Percentiles rank a stretch among this genome's conserved stretches.
Conservation (phyloP, 495 filamentous ascomycete species). For the Annulohypoxylon maeteangense region DNA sequence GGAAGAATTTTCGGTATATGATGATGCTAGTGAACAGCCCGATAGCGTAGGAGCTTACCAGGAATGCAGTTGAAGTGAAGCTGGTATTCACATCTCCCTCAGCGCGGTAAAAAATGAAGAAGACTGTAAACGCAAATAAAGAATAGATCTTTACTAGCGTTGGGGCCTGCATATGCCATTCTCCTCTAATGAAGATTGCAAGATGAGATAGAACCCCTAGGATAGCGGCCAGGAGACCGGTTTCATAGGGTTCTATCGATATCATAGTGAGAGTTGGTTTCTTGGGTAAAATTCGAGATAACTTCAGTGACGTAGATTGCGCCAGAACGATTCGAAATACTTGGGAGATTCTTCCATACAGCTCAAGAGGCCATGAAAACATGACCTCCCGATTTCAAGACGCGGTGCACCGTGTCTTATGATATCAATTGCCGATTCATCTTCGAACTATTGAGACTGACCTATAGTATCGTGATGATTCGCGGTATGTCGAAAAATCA, state of each 20-base stretch:
- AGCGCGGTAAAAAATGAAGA: not conserved
- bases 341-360: not conserved
- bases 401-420: not conserved
- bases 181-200: constrained; percentile 40
- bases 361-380: not conserved
- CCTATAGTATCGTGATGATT: not conserved
- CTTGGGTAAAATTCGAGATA: not conserved
- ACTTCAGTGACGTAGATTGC: not conserved
- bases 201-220: constrained; percentile 23
- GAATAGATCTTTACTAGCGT: constrained; percentile 17
- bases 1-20: constrained; percentile 58
- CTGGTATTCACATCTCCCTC: not conserved
- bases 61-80: constrained; percentile 1
- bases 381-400: not conserved
- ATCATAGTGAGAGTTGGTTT: not conserved
- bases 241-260: not conserved
- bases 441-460: not conserved
- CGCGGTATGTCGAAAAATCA: not conserved
- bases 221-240: not conserved
- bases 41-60: constrained; percentile 34
- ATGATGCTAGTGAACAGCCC: constrained; percentile 57
- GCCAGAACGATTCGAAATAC: not conserved
- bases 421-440: not conserved
- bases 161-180: constrained; percentile 42
- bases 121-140: not conserved